These are phyloP conservation scores for Neurospora tetrasperma DNA, from an alignment of 495 filamentous ascomycete species.

Conservation along the genomic window DNA sequence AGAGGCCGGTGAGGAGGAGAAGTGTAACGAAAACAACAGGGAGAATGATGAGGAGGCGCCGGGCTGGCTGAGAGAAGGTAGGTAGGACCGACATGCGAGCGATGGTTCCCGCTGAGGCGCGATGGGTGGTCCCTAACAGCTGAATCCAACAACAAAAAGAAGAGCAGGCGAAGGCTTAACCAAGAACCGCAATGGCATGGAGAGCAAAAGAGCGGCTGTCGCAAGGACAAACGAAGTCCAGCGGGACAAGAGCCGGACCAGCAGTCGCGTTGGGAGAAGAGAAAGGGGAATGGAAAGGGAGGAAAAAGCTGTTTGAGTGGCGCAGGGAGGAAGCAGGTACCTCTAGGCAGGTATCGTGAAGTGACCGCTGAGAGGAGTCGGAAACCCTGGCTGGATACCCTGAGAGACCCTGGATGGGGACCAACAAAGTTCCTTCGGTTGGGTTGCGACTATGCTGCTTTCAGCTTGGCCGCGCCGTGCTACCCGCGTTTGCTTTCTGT, in stretches of 20 bases:
- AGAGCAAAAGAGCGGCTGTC: neutral
- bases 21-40: constrained; percentile 8
- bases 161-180: neutral
- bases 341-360: neutral
- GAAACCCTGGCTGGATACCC: neutral
- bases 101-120: neutral
- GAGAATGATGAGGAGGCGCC: constrained; percentile 14
- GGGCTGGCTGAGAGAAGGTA: constrained; percentile 16
- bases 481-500: neutral
- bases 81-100: constrained; percentile 13
- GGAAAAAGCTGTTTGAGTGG: neutral
- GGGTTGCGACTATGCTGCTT: neutral
- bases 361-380: neutral
- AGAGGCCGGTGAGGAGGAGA: constrained; percentile 9
- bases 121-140: neutral
- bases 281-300: neutral
- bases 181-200: neutral
- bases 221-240: neutral
- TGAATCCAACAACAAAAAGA: neutral
- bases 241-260: neutral
- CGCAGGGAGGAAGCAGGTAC: too few species aligned
- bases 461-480: neutral
- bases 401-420: neutral
- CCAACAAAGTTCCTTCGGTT: neutral
- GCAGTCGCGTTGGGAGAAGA: neutral